Base-by-base conservation (phyloP, 495 filamentous ascomycete species). In the Hyphodiscus hymeniophilus region DNA sequence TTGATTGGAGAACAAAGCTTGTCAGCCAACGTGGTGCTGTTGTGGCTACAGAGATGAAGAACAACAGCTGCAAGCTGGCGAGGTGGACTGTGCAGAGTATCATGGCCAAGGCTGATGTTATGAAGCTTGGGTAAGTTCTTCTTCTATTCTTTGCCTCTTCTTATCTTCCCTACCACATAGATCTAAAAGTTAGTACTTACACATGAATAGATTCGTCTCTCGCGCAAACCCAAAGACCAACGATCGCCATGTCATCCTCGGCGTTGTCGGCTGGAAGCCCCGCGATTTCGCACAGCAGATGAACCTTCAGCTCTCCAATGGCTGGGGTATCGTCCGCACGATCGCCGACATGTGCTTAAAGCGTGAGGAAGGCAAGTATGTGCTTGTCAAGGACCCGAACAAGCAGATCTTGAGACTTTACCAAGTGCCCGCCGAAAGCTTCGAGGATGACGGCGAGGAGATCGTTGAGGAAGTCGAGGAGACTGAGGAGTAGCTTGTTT, bases 1-100 rank as follows among this genome's bases (percentile, higher is more conserved):
- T 97, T 22, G 90, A 98, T 75, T 98, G 92, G 92, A 79, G 91
- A 60, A 79, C 79, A 48, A 98, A 97, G 77, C 79, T 98, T 40
- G 82, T 81, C 45, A 85, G 83, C 51, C 89, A 95, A 72, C 81
- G 92, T 49, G 92, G 92, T 74, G 92, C 92, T 22, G 90, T 97
- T 24, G 84, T 98, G 13, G 92, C 92, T 16, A 98, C 92, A n/a
- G 92, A 92, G 68, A 98, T 98, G 92, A 98, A 98, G 82, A 98
- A 98, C 77, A 98, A 98, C 76, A 86, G 80, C 60, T 91, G 85
- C 79, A 98, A 98, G 74, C 80, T 98, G 45, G 94, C 92, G 28
- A 73, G 92, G 58, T 98, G 92, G 92, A 94, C 92, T 16, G 85
- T 88, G 42, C 92, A 98, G 73, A 84, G 82, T 56, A 95, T 97